Percentiles rank a stretch among this genome's conserved stretches.
These are phyloP conservation scores for Aspergillus indologenus DNA, from an alignment of 495 filamentous ascomycete species.

Conservation along the genomic window DNA sequence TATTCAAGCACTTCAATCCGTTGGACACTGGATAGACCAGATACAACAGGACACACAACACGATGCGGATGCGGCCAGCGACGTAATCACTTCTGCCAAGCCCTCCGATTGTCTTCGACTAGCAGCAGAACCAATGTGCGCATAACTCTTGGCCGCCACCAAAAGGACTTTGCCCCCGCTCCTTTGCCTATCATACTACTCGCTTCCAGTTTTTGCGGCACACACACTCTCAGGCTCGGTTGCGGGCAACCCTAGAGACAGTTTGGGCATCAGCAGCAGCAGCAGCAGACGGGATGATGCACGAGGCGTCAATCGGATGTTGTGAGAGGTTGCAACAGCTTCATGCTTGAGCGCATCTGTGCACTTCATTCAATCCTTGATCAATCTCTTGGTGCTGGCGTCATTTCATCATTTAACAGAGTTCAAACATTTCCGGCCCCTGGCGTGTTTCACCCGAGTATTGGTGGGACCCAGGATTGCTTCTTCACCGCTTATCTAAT, in stretches of 20 bases:
- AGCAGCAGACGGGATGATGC: not conserved
- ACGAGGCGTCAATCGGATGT: not conserved
- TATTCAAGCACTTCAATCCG: too few species aligned
- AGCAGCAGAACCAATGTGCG: not conserved
- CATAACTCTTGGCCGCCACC: not conserved
- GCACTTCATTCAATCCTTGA: too few species aligned
- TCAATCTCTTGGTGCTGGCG: not conserved
- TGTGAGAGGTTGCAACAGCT: not conserved
- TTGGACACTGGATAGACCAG: too few species aligned
- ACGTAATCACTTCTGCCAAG: not conserved
- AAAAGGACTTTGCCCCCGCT: not conserved
- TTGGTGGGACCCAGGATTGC: not conserved
- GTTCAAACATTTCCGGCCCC: conserved; percentile 1
- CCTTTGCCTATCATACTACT: not conserved
- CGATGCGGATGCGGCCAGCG: not conserved
- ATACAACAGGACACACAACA: too few species aligned
- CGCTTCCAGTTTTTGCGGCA: not conserved
- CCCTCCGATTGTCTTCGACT: conserved; percentile 2
- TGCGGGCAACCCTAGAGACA: too few species aligned
- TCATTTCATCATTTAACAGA: not conserved
- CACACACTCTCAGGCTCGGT: not conserved
- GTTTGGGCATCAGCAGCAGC: not conserved
- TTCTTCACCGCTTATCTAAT: not conserved
- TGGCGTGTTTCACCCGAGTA: not conserved
- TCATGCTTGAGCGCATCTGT: not conserved